A percentile compares a stretch with the other conserved stretches of the same genome.
These are phyloP conservation scores for Xylaria hypoxylon DNA, from an alignment of 2,329 filamentous ascomycete genomes.

Conservation along the genomic window DNA sequence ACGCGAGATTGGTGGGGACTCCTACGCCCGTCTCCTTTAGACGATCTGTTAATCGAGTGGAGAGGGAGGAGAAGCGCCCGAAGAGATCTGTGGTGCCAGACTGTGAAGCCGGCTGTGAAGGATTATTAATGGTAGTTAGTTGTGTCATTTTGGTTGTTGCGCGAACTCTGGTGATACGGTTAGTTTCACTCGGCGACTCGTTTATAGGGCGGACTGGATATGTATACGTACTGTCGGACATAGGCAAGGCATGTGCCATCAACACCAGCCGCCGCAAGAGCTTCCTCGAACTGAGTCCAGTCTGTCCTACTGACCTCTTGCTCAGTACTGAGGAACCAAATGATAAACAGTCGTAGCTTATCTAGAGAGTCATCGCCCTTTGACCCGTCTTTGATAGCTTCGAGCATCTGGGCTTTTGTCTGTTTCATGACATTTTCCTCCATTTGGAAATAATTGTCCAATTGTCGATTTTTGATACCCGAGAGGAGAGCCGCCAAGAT, in stretches of 20 bases:
- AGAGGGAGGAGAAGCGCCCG: conserved; percentile 91
- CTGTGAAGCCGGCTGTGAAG: conserved; percentile 71
- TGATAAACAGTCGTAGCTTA: conserved; percentile 93
- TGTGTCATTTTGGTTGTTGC: conserved; percentile 98
- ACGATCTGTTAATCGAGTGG: conserved; percentile 89
- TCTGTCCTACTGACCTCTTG: conserved; percentile 85
- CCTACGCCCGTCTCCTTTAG: conserved; percentile 91
- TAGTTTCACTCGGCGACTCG: conserved; percentile 39
- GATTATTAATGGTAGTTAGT: conserved; percentile 88
- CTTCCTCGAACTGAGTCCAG: conserved; percentile 87
- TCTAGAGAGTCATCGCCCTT: conserved; percentile 88
- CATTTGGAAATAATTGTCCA: conserved; percentile 95
- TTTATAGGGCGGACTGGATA: background rate
- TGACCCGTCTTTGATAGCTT: conserved; percentile 81
- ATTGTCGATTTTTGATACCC: conserved; percentile 92
- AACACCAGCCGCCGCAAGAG: conserved; percentile 78
- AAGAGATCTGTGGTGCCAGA: conserved; percentile 81
- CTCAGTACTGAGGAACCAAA: conserved; percentile 96
- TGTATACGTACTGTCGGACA: conserved; percentile 77
- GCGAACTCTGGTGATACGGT: conserved; percentile 72
- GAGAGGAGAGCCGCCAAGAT: conserved; percentile 81
- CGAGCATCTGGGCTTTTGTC: conserved; percentile 87
- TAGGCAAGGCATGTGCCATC: conserved; percentile 85
- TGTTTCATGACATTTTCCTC: conserved; percentile 95
- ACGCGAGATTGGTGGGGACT: conserved; percentile 70